Evolutionary conservation across 2,329 filamentous ascomycete species (phyloP).

Genomic region (Pseudogymnoascus sp.): DNA sequence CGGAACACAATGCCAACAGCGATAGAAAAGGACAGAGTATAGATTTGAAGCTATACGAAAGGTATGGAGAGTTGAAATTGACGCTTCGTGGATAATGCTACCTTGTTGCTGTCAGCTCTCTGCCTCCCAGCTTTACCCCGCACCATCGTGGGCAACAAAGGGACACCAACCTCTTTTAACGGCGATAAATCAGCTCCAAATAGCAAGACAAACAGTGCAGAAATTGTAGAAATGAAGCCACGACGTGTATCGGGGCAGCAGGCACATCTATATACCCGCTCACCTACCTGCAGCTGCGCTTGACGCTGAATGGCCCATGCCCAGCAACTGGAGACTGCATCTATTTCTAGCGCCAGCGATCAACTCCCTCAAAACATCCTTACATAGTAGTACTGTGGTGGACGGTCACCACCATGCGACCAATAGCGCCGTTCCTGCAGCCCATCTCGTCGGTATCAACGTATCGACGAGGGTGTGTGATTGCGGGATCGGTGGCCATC

Average conservation of each 20-base stretch:
- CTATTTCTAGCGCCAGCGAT: constrained; percentile 7
- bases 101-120: constrained; percentile 5
- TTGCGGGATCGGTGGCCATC: background rate
- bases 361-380: constrained; percentile 3
- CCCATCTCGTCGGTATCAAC: background rate
- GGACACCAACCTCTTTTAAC: background rate
- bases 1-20: constrained; percentile 18
- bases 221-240: background rate
- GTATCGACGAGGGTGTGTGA: constrained; percentile 2
- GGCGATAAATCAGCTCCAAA: background rate
- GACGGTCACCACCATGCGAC: background rate
- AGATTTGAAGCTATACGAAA: background rate
- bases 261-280: background rate
- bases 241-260: constrained; percentile 1
- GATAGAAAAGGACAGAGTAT: background rate
- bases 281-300: background rate
- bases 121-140: background rate
- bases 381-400: background rate
- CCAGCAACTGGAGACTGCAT: background rate
- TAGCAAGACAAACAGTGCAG: background rate
- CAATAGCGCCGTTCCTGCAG: constrained; percentile 5
- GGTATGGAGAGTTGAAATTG: background rate
- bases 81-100: background rate
- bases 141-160: background rate
- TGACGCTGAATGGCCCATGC: constrained; percentile 1